A percentile compares a stretch with the other conserved stretches of the same genome.
These are phyloP conservation scores for Xylaria curta DNA, from an alignment of 495 filamentous ascomycete species.

Conservation along the genomic window DNA sequence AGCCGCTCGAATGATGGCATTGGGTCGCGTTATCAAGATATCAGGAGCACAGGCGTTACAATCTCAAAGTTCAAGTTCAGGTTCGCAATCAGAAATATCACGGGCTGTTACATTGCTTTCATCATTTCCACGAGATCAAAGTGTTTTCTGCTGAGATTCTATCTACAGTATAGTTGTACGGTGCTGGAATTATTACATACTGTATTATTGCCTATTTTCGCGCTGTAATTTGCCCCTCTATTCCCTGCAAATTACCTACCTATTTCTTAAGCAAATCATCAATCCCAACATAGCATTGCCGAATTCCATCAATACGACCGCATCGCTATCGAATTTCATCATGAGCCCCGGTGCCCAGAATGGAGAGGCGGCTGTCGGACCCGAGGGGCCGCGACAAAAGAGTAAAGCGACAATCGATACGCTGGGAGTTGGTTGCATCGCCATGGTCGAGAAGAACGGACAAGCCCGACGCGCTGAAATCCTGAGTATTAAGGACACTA, in stretches of 20 bases:
- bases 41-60: neutral
- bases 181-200: neutral
- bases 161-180: neutral
- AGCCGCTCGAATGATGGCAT: neutral
- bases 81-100: neutral
- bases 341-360: constrained; percentile 49
- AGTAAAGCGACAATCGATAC: constrained; percentile 81
- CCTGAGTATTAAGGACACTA: constrained; percentile 81
- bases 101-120: neutral
- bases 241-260: constrained; percentile 17
- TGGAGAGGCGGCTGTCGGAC: constrained; percentile 53
- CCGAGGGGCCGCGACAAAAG: constrained; percentile 65
- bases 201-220: neutral
- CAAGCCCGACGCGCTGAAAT: constrained; percentile 92
- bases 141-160: neutral
- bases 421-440: constrained; percentile 62
- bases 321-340: constrained; percentile 38
- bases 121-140: neutral
- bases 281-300: neutral
- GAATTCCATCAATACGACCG: constrained; percentile 33
- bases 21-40: neutral
- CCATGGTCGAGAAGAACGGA: constrained; percentile 68
- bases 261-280: constrained; percentile 5
- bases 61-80: neutral
- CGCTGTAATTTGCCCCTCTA: constrained; percentile 36